Evolutionary conservation across 768 basidiomycete genomes (phyloP), one percentile per base, ranked within the genome.

Genomic region (Pleurotus platypus): DNA sequence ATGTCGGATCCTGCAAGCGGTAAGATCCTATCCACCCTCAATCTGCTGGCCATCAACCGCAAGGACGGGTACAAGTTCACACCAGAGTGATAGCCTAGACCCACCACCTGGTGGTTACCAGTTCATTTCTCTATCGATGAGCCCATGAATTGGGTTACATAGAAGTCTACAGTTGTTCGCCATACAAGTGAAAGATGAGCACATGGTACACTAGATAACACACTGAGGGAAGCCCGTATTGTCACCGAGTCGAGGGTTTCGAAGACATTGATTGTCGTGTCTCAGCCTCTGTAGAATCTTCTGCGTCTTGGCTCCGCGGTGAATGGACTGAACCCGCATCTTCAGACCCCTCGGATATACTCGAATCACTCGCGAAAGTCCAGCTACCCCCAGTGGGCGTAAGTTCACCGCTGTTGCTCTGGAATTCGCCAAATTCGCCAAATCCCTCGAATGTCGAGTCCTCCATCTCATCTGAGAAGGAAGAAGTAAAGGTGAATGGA

Each of bases 341-440:
- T 43, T 66, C 63, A 43, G 63, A 66, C 16, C 62, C 66, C 30
- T 72, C 71, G 51, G 66, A 64, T 22, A 65, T 63, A 48, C 71
- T 68, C 58, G 66, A 63, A 55, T 62, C 72, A 57, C 81, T 79
- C n/a, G 83, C 74, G 63, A 87, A 80, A 22, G 83, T 87, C 85
- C 87, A 88, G 64, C 85, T 85, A 11, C 85, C 87, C 6, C 80
- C 78, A 2, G 85, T 89, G 0, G 88, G 84, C 46, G 84, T 86
- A 47, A 78, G 70, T 55, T 72, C 74, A 11, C 70, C 72, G 48
- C 76, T 72, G 35, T 69, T 74, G 53, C 75, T 76, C 62, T 89
- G 89, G 64, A 90, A 90, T 55, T 90, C 90, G 3, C 90, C 88
- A 64, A 92, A 92, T 61, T 92, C 90, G 13, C 89, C 89, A 64